Evolutionary conservation across 1,139 yeast genomes (phyloP).

Genomic region (Lizanozyma gosingica): DNA sequence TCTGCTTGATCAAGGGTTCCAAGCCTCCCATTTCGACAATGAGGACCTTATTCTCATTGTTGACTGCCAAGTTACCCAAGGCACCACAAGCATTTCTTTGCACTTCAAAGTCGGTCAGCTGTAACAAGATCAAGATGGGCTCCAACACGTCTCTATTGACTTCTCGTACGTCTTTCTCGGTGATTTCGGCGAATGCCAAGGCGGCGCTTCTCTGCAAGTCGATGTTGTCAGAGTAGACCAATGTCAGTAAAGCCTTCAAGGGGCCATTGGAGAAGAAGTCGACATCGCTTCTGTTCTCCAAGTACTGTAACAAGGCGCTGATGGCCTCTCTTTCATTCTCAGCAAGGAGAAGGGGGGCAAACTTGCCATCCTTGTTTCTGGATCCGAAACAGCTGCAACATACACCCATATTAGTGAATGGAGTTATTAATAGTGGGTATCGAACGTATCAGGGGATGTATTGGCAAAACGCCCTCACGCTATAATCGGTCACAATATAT

Average conservation of each 20-base stretch:
- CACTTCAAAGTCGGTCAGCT: conserved; percentile 84
- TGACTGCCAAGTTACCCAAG: conserved; percentile 91
- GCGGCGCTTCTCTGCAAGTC: conserved; percentile 97
- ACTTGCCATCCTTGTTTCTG: conserved; percentile 15
- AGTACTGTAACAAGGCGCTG: conserved; percentile 74
- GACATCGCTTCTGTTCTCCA: conserved; percentile 71
- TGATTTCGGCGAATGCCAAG: conserved; percentile 94
- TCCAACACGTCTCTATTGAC: conserved; percentile 88
- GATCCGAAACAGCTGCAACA: conserved; percentile 54
- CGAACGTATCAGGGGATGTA: too few relatives aligned
- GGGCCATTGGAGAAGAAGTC: conserved; percentile 93
- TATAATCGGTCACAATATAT: too few relatives aligned
- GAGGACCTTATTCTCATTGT: conserved; percentile 84
- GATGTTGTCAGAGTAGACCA: conserved; percentile 89
- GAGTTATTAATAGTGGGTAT: too few relatives aligned
- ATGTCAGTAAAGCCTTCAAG: conserved; percentile 77
- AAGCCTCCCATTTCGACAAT: conserved; percentile 98
- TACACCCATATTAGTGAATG: conserved; percentile 66
- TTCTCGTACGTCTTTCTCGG: conserved; percentile 89
- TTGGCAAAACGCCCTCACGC: too few relatives aligned
- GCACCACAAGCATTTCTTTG: conserved; percentile 99
- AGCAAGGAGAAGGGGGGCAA: conserved; percentile 72
- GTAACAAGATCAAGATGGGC: conserved; percentile 81
- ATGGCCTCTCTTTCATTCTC: conserved; percentile 97
- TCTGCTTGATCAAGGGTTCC: conserved; percentile 91